These are phyloP conservation scores for Cladobotryum protrusum DNA, from an alignment of 2,329 filamentous ascomycete genomes.

Conservation along the genomic window DNA sequence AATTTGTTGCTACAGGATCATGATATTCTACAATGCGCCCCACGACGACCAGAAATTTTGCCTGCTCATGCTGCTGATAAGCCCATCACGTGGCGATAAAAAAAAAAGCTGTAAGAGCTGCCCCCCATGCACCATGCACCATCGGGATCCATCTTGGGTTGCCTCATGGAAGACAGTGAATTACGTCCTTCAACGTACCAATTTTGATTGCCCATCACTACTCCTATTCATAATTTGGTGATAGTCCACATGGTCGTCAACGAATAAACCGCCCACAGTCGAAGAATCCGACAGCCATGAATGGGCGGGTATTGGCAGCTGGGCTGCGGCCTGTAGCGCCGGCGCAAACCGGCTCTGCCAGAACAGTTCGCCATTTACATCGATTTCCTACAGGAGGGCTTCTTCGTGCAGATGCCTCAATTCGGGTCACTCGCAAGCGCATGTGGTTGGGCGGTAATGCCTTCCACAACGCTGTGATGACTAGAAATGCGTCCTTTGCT, in stretches of 20 bases:
- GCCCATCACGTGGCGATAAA: conserved; percentile 29
- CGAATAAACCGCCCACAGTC: conserved; percentile 7
- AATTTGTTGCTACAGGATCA: neutral
- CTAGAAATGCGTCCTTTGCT: conserved; percentile 58
- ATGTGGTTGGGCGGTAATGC: conserved; percentile 76
- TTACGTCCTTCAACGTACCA: neutral
- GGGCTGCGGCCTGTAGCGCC: conserved; percentile 62
- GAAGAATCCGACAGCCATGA: conserved; percentile 24
- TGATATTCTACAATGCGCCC: conserved; percentile 10
- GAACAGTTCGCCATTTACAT: conserved; percentile 57
- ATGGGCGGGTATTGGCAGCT: conserved; percentile 52
- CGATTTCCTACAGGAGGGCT: conserved; percentile 63
- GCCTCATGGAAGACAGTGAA: neutral
- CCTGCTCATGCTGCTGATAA: conserved; percentile 22
- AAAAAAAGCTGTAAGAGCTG: neutral
- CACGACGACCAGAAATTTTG: conserved; percentile 30
- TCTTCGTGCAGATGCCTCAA: conserved; percentile 57
- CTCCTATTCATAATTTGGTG: neutral
- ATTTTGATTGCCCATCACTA: neutral
- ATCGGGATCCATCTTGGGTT: neutral
- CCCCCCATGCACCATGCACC: neutral
- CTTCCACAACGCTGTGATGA: conserved; percentile 71
- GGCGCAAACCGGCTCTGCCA: conserved; percentile 43
- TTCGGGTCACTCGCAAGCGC: conserved; percentile 55
- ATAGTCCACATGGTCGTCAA: conserved; percentile 10